Percentiles rank a stretch among this genome's conserved stretches.
Conservation (phyloP, 139 green algal species). For the Chlamydomonas sp. region DNA sequence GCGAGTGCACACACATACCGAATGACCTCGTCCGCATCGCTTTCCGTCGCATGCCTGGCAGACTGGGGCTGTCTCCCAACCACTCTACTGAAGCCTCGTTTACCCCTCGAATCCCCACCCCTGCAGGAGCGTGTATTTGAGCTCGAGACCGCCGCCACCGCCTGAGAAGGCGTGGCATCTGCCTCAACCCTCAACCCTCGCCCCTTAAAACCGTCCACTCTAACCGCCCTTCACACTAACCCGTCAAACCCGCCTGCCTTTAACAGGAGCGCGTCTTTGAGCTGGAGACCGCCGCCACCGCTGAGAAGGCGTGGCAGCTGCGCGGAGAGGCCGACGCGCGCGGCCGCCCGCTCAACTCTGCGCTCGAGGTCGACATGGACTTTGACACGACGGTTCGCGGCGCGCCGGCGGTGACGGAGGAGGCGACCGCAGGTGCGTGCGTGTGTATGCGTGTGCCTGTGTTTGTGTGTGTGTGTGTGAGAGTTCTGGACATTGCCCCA, state of each 20-base stretch:
- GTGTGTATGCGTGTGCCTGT: too few relatives aligned
- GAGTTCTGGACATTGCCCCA: too few relatives aligned
- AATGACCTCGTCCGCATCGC: too few relatives aligned
- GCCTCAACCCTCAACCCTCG: too few relatives aligned
- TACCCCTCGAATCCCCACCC: not conserved
- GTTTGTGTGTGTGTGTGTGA: too few relatives aligned
- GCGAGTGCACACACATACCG: too few relatives aligned
- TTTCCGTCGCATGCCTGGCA: too few relatives aligned
- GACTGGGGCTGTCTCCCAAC: too few relatives aligned
- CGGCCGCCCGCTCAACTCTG: conserved; percentile 78
- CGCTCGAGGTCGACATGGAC: conserved; percentile 89
- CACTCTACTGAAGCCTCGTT: too few relatives aligned
- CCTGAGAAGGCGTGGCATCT: conserved; percentile 76
- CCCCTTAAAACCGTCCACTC: not conserved
- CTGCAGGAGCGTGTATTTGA: conserved; percentile 52
- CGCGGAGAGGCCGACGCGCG: conserved; percentile 63
- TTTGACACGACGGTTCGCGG: conserved; percentile 73
- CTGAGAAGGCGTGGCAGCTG: conserved; percentile 74
- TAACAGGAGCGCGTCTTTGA: conserved; percentile 52
- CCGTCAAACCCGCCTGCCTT: too few relatives aligned
- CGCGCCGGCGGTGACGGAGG: not conserved
- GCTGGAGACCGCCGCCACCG: conserved; percentile 69
- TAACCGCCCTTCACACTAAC: not conserved
- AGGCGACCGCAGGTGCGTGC: conserved; percentile 3
- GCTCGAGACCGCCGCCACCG: conserved; percentile 69